Percentiles rank a stretch among this genome's conserved stretches.
Conservation (phyloP, 1,284 basidiomycete species). For the Cutaneotrichosporon spelunceum region DNA sequence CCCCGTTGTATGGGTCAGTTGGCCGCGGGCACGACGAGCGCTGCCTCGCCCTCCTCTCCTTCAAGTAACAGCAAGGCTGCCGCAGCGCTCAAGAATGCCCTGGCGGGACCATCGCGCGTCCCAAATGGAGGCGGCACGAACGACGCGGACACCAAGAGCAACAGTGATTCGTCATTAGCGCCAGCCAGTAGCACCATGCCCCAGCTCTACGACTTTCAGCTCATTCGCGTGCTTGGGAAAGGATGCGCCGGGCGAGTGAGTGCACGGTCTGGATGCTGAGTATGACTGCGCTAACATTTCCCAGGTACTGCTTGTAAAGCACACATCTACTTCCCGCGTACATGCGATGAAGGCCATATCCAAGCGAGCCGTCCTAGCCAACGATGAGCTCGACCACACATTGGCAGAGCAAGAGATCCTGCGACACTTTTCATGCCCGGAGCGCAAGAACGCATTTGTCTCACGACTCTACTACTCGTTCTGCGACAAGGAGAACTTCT, state of each 20-base stretch:
- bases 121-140: constrained; percentile 16
- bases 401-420: constrained; percentile 90
- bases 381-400: constrained; percentile 92
- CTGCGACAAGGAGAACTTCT: constrained; percentile 91
- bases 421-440: constrained; percentile 70
- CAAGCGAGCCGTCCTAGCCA: constrained; percentile 89
- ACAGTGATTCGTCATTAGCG: constrained; percentile 1
- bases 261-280: not conserved
- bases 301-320: constrained; percentile 73
- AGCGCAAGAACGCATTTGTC: constrained; percentile 78
- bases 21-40: constrained; percentile 1
- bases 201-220: constrained; percentile 83
- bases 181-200: constrained; percentile 14
- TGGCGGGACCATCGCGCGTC: constrained; percentile 4
- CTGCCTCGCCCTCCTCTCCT: not conserved
- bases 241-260: constrained; percentile 85
- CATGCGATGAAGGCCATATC: constrained; percentile 96
- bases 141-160: constrained; percentile 12
- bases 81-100: not conserved
- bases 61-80: constrained; percentile 2
- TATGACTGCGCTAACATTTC: not conserved
- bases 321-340: constrained; percentile 66
- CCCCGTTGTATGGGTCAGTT: constrained; percentile 9
- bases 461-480: constrained; percentile 94
- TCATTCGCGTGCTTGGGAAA: constrained; percentile 91